Evolutionary conservation across 805 yeast genomes (phyloP), one percentile per base, ranked within the genome.

Genomic region (Nakazawaea pomicola): DNA sequence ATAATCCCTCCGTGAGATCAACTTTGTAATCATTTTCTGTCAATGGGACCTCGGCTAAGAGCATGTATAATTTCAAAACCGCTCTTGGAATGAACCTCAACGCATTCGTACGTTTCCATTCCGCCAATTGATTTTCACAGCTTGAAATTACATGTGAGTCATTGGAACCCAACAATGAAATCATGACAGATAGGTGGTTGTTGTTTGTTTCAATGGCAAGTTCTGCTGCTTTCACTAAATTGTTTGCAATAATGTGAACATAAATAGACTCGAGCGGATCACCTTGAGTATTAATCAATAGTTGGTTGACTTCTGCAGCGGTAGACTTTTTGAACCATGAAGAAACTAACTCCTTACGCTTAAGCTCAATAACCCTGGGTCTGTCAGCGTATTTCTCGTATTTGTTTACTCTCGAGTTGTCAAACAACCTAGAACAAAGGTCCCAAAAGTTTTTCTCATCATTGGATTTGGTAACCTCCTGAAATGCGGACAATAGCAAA

Each of bases 151-250:
- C 80, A 1, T 70, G 67, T 1, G 69, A 69, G 49, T 81, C 84
- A 49, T 83, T 81, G 0, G 93, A 80, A 25, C 86, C 95, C 6
- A 83, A 56, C 32, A 84, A 62, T 0, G 96, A 72, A 10, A 91
- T 58, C 20, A 87, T 53, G 0, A 76, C 77, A 0, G 95, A 78
- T 15, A 91, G 59, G 56, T 90, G 95, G 4, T 73, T 61, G 51
- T 85, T 84, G 7, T 71, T 70, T 0, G 83, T 60, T n/a, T 70
- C 62, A 1, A 79, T 59, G 1, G 96, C 90, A 3, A 65, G 45
- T 23, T 67, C 65, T 5, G 80, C 66, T 1, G 98, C 97, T 20
- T 67, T 66, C 7, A 70, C 63, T 21, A 87, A 52, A 42, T 81
- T 75, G 40, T 83, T 80, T 4, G 73, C 64, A 24, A 78, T 67